Conservation (phyloP, 371 early-diverging fungal genomes). For the Saksenaea oblongispora region DNA sequence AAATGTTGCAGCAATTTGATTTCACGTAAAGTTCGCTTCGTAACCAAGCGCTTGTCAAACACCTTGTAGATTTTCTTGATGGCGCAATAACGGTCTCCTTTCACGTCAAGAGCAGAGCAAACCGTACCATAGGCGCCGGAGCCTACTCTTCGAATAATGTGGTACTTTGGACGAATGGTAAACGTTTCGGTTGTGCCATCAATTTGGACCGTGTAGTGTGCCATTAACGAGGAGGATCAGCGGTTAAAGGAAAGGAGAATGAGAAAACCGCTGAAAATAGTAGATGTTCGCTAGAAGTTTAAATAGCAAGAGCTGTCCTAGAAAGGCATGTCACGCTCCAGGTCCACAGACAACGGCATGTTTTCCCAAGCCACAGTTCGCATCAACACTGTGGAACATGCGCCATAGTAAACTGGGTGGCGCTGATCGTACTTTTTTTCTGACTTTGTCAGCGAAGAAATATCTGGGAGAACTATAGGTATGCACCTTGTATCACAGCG, state of each 20-base stretch:
- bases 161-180: slow-evolving; percentile 58
- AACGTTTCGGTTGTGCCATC: slow-evolving; percentile 29
- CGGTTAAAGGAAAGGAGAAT: neutral
- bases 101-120: slow-evolving; percentile 55
- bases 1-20: slow-evolving; percentile 71
- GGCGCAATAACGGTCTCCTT: slow-evolving; percentile 61
- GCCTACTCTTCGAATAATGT: slow-evolving; percentile 71
- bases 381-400: neutral
- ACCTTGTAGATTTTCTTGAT: slow-evolving; percentile 68
- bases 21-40: slow-evolving; percentile 70
- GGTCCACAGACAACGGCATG: neutral
- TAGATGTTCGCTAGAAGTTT: neutral
- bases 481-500: neutral
- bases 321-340: neutral
- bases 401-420: neutral
- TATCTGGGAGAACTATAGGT: neutral
- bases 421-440: neutral
- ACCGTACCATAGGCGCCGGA: slow-evolving; percentile 85
- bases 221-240: neutral
- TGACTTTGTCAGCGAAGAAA: neutral
- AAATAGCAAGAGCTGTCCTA: neutral
- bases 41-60: slow-evolving; percentile 61
- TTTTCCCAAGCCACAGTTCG: neutral
- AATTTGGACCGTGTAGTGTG: slow-evolving; percentile 5
- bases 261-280: neutral